phyloP scores from a whole-genome alignment of 352 stramenopile genomes.

The Phytophthora tubulina region DNA sequence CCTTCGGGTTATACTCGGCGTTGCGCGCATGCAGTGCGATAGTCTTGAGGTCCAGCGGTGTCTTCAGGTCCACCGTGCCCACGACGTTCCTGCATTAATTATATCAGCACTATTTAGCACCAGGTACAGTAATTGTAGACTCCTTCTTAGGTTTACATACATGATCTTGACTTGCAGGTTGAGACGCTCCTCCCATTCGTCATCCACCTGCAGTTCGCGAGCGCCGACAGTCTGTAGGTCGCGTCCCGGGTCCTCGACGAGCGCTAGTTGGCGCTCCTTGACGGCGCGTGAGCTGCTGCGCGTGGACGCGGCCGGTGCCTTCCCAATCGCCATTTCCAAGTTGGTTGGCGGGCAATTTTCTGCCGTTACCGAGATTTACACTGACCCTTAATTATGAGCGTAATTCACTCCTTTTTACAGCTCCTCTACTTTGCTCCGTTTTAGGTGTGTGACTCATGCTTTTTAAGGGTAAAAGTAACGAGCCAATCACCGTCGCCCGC shows the following conservation, averaged over 20 bases:
- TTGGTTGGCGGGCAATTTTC: not conserved
- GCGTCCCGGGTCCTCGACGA: conserved; percentile 54
- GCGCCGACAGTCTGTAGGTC: conserved; percentile 57
- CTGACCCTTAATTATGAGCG: not conserved
- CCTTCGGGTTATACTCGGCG: conserved; percentile 99
- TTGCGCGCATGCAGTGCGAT: conserved; percentile 98
- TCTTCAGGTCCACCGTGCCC: conserved; percentile 96
- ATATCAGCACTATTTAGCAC: not conserved
- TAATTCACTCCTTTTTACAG: not conserved
- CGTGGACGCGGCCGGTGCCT: conserved; percentile 25
- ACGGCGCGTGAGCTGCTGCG: conserved; percentile 59
- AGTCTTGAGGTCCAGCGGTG: conserved; percentile 96
- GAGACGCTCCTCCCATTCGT: conserved; percentile 84
- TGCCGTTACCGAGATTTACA: not conserved
- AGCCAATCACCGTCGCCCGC: conserved; percentile 4
- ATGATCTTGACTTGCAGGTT: conserved; percentile 88
- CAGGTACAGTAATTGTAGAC: not conserved
- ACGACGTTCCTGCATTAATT: conserved; percentile 91
- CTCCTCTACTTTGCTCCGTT: no score
- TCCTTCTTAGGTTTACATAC: conserved; percentile 33
- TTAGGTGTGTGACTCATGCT: no score
- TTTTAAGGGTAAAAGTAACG: not conserved
- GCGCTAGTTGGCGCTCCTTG: conserved; percentile 77
- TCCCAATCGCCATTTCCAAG: conserved; percentile 23
- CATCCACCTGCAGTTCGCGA: conserved; percentile 77